These are phyloP conservation scores for Cadophora sp. DNA, from an alignment of 2,329 filamentous ascomycete genomes.

Conservation along the genomic window DNA sequence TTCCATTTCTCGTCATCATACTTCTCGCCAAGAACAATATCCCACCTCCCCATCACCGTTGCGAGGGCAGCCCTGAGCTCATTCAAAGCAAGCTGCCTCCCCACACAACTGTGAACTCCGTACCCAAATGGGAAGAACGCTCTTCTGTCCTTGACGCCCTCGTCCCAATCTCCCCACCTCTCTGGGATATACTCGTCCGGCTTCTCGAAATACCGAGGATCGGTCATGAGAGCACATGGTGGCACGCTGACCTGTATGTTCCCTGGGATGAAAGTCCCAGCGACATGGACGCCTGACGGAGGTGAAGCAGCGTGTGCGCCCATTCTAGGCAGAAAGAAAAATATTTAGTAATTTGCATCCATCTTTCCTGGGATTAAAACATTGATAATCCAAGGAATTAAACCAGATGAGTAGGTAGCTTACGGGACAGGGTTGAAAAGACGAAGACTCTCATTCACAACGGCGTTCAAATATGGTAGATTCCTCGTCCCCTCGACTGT, in stretches of 20 bases:
- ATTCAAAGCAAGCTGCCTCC: conserved; percentile 31
- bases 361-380: neutral
- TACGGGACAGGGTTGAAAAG: conserved; percentile 27
- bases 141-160: conserved; percentile 26
- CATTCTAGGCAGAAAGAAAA: neutral
- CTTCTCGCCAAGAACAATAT: conserved; percentile 24
- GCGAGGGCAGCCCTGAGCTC: conserved; percentile 29
- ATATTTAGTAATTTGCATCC: neutral
- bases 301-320: conserved; percentile 27
- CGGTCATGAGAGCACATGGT: conserved; percentile 28
- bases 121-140: conserved; percentile 34
- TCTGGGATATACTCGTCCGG: conserved; percentile 30
- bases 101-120: conserved; percentile 34
- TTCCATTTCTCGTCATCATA: conserved; percentile 27
- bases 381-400: neutral
- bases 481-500: conserved; percentile 22
- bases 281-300: conserved; percentile 24
- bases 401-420: neutral
- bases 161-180: conserved; percentile 26
- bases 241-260: conserved; percentile 29
- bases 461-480: conserved; percentile 29
- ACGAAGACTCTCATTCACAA: conserved; percentile 30
- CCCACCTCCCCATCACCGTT: conserved; percentile 24
- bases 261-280: conserved; percentile 22
- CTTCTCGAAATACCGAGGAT: conserved; percentile 31